Evolutionary conservation across 2,329 filamentous ascomycete species (phyloP).

Genomic region (Teratosphaeriaceae sp.): DNA sequence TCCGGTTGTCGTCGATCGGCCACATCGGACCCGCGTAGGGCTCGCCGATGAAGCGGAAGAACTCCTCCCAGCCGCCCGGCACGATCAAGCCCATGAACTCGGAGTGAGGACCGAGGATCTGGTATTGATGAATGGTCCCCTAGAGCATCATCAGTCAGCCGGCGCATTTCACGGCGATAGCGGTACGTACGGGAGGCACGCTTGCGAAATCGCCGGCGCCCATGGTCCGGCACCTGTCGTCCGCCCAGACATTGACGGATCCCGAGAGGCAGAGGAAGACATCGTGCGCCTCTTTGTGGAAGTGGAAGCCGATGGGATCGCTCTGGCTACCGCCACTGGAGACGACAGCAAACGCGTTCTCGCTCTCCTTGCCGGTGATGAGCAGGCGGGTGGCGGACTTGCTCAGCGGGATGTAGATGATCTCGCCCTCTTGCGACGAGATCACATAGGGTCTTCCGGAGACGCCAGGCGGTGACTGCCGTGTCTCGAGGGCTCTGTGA

Average conservation of each 20-base stretch:
- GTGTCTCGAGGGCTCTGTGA: background rate
- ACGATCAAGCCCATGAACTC: conserved; percentile 50
- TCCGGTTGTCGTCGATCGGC: conserved; percentile 47
- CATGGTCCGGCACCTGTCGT: conserved; percentile 49
- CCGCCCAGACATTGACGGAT: conserved; percentile 51
- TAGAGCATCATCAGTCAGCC: conserved; percentile 15
- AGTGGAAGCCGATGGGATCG: conserved; percentile 49
- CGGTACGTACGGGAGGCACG: conserved; percentile 44
- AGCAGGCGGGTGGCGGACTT: conserved; percentile 47
- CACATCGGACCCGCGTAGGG: conserved; percentile 41
- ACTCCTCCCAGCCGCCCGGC: conserved; percentile 54
- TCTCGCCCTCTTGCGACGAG: conserved; percentile 40
- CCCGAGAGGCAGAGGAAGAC: conserved; percentile 53
- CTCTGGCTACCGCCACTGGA: conserved; percentile 42
- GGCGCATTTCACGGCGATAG: conserved; percentile 7
- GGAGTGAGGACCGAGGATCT: conserved; percentile 48
- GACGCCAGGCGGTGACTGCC: conserved; percentile 12
- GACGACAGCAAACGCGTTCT: conserved; percentile 47
- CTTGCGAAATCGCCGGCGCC: conserved; percentile 52
- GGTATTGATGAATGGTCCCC: conserved; percentile 50
- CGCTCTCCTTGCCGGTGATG: conserved; percentile 46
- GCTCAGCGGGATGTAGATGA: conserved; percentile 47
- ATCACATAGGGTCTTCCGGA: conserved; percentile 20
- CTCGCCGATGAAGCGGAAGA: conserved; percentile 53
- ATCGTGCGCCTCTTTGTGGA: conserved; percentile 51